Evolutionary conservation across 1,284 basidiomycete species (phyloP), one percentile per base, ranked within the genome.

Genomic region (Coniophora puteana): DNA sequence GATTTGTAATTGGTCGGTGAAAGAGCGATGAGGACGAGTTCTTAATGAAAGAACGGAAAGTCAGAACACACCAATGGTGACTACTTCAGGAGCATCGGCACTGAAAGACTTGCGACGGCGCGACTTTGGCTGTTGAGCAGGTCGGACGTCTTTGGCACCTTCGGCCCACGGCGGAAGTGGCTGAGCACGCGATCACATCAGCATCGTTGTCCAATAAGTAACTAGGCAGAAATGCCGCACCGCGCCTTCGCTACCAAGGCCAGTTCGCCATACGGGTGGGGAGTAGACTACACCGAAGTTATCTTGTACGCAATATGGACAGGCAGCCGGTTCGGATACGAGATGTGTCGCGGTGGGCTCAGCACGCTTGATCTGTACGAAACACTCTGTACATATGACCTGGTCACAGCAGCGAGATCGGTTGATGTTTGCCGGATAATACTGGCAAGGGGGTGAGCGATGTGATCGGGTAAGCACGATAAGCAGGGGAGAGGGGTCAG

Each of bases 351-450:
- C 74, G 0, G 91, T 94, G 4, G 95, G 93, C 54, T 99, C 96
- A 36, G 78, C 80, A 40, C 95, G 86, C 69, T 98, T 98, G 69
- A 99, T 98, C 68, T 98, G 94, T 13, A 98, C 93, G 59, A 99
- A 99, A 62, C 95, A 99, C 66, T 99, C 95, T 24, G 95, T 97
- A 63, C 95, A 99, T 54, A 99, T 94, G 22, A 91, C 88, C 57
- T 99, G 95, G 69, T 94, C 91, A 62, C 95, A 99, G 66, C 95
- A 99, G 57, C 95, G 80, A 17, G 94, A 96, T 50, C 84, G 86
- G 63, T 99, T 98, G 66, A 98, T 95, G 61, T 95, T 94, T 21
- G 87, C 76, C 24, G 93, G 93, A 59, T 96, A 97, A 65, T 93
- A 93, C 84, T 91, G 54, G 25, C 55, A 55, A 53, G 46, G 52